phyloP scores from a whole-genome alignment of 1,139 yeast genomes.

The Kodamaea plutei region DNA sequence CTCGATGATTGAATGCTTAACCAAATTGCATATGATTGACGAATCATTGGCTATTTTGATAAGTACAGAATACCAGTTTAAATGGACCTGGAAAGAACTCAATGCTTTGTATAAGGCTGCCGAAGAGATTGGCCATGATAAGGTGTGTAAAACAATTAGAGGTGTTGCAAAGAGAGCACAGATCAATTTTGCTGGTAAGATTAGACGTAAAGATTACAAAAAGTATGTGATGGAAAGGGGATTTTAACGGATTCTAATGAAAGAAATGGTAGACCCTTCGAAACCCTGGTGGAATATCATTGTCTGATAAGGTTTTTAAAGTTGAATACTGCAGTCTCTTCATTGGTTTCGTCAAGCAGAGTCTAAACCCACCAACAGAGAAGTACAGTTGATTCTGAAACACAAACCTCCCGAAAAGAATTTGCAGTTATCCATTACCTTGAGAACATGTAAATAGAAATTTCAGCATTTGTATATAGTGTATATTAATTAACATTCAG shows the following conservation, averaged over 20 bases:
- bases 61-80: constrained; percentile 64
- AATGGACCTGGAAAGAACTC: constrained; percentile 65
- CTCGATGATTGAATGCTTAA: constrained; percentile 54
- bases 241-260: constrained; percentile 18
- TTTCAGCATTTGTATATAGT: too few species aligned
- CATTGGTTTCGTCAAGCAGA: too few species aligned
- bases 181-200: constrained; percentile 36
- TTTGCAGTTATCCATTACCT: too few species aligned
- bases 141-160: constrained; percentile 33
- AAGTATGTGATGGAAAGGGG: constrained; percentile 32
- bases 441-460: too few species aligned
- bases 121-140: constrained; percentile 45
- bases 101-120: constrained; percentile 46
- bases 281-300: too few species aligned
- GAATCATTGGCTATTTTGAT: constrained; percentile 70
- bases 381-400: too few species aligned
- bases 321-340: too few species aligned
- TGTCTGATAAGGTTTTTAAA: too few species aligned
- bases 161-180: constrained; percentile 30
- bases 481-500: too few species aligned
- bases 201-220: constrained; percentile 31
- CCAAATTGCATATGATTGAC: constrained; percentile 48
- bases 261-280: too few species aligned
- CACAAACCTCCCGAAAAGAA: too few species aligned
- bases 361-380: too few species aligned